Conservation (phyloP, 169 alveolate species). For the Babesia ovis region DNA sequence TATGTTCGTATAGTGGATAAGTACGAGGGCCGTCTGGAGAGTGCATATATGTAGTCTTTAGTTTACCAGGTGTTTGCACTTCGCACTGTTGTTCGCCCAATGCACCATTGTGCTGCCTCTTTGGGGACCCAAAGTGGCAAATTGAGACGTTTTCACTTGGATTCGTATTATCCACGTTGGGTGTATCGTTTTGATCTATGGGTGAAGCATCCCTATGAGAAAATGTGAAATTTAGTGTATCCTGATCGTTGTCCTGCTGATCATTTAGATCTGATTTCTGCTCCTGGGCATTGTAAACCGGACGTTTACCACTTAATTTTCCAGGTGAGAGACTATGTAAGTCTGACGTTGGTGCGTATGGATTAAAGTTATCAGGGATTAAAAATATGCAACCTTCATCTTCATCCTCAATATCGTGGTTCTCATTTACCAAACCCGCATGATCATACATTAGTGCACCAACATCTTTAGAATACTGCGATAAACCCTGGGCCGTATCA, state of each 20-base stretch:
- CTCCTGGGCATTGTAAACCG: not conserved
- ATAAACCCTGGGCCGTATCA: too few relatives aligned
- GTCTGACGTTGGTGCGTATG: not conserved
- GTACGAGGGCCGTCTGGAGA: not conserved
- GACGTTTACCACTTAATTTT: not conserved
- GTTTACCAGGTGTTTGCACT: not conserved
- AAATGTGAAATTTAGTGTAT: conserved; percentile 24
- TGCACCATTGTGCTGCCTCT: not conserved
- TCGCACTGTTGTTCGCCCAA: not conserved
- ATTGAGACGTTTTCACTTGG: not conserved
- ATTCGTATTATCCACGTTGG: not conserved
- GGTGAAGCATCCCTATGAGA: conserved; percentile 11
- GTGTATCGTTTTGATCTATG: not conserved
- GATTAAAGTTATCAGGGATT: conserved; percentile 13
- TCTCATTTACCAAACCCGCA: too few relatives aligned
- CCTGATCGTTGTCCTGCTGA: not conserved
- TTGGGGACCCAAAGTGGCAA: not conserved
- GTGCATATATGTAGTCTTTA: not conserved
- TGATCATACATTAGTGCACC: too few relatives aligned
- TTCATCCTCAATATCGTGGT: not conserved
- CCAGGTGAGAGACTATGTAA: not conserved
- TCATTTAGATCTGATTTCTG: not conserved
- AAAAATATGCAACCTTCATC: conserved; percentile 30
- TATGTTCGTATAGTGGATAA: not conserved
- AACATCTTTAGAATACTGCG: too few relatives aligned